Base-by-base conservation (phyloP, 2,329 filamentous ascomycete genomes). In the Cladosporium sp. region DNA sequence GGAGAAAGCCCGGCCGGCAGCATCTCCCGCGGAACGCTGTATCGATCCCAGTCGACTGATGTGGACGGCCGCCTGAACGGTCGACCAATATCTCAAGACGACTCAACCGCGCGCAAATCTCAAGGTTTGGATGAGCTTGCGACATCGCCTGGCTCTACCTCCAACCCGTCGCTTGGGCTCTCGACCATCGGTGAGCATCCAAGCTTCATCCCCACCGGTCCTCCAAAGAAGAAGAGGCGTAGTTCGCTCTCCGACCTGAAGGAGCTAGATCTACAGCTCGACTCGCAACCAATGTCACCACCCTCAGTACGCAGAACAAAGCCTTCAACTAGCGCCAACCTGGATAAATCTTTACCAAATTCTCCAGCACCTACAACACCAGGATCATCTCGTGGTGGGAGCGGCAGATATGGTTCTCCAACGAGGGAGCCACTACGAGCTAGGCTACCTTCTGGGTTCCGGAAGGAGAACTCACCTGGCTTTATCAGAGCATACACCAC, bases 221-320 rank as follows among this genome's bases (percentile, higher is more conserved):
- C 77, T n/a, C 79, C 82, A 53, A 88, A 86, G 75, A 93, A 89
- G 80, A 97, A 96, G 81, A 86, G 94, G 64, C 89, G 94, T 75
- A 97, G 93, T 79, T 97, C 93, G 28, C 80, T 98, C 49, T 97
- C 93, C 5, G 94, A 98, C 76, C 83, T 98, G 57, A 90, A 88
- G 70, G 84, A 82, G 64, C 81, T 91, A 21, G 88, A 94, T 79
- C 85, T 63, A 5, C 64, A 72, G 25, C 68, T 71, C n/a, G 67
- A 69, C 34, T 30, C 60, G 34, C 59, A 71, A 34, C 64, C 70
- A 3, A 63, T 60, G n/a, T 70, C 69, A n/a, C 69, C 73, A 32
- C 58, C 64, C 23, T 61, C 71, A 5, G 65, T 67, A 14, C 72
- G 70, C 34, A 67, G 71, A n/a, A 67, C 69, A 23, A 68, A 68